phyloP scores from a whole-genome alignment of 169 alveolate species.

The Plasmodium fragile region DNA sequence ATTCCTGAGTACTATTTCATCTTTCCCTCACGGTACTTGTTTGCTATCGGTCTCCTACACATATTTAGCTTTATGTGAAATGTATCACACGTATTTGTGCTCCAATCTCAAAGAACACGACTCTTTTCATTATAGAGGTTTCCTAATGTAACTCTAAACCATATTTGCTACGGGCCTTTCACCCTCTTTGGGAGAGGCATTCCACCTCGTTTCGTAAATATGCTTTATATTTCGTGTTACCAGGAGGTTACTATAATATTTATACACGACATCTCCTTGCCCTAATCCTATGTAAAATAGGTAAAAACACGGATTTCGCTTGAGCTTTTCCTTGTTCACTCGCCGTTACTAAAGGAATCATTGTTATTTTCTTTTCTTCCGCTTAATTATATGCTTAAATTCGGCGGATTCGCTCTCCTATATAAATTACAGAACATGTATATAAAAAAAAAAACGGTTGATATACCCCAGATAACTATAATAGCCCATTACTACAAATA shows the following conservation, averaged over 20 bases:
- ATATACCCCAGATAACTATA: not conserved
- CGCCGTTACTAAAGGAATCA: slow-evolving; percentile 94
- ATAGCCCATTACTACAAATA: not conserved
- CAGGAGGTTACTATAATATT: not conserved
- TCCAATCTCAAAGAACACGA: slow-evolving; percentile 88
- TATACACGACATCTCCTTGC: slow-evolving; percentile 2
- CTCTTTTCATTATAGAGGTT: slow-evolving; percentile 25
- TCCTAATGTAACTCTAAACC: not conserved
- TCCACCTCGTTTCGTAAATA: slow-evolving; percentile 73
- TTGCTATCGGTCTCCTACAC: slow-evolving; percentile 94
- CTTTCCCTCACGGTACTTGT: slow-evolving; percentile 96
- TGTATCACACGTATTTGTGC: slow-evolving; percentile 87
- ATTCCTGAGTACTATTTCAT: slow-evolving; percentile 93
- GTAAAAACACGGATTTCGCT: slow-evolving; percentile 26
- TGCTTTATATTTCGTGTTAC: not conserved
- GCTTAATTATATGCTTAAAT: slow-evolving; percentile 91
- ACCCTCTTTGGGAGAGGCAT: slow-evolving; percentile 90
- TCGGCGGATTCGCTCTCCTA: slow-evolving; percentile 92
- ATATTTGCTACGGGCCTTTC: slow-evolving; percentile 89
- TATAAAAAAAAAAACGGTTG: not conserved
- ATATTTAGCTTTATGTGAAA: slow-evolving; percentile 92
- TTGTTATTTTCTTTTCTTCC: slow-evolving; percentile 89
- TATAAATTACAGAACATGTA: not conserved
- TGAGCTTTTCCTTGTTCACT: slow-evolving; percentile 94
- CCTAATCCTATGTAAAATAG: not conserved